phyloP scores from a whole-genome alignment of 768 basidiomycete species.

The Termitomyces bulborhizus region DNA sequence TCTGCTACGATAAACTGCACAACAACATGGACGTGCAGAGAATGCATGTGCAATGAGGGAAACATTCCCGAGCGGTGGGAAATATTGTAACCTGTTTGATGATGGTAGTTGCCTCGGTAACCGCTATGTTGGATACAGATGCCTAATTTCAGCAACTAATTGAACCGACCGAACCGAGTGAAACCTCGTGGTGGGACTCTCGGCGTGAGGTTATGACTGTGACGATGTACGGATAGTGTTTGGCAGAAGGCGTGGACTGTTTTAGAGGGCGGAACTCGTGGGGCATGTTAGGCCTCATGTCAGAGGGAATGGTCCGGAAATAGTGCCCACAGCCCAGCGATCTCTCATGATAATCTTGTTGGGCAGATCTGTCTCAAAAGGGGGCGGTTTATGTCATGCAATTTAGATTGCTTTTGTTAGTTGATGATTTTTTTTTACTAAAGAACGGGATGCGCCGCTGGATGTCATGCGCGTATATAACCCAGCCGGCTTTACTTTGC shows the following conservation, averaged over 20 bases:
- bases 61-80: slow-evolving; percentile 7
- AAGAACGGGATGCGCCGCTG: slow-evolving; percentile 13
- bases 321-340: not conserved
- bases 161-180: slow-evolving; percentile 3
- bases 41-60: not conserved
- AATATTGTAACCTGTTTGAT: not conserved
- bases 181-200: not conserved
- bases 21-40: not conserved
- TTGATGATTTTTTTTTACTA: slow-evolving; percentile 8
- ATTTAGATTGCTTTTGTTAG: slow-evolving; percentile 11
- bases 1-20: not conserved
- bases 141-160: slow-evolving; percentile 3
- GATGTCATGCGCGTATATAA: slow-evolving; percentile 17
- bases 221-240: not conserved
- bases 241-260: not conserved
- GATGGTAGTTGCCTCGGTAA: slow-evolving; percentile 18
- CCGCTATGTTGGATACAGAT: slow-evolving; percentile 12
- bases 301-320: not conserved
- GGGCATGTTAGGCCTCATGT: slow-evolving; percentile 2
- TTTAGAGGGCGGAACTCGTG: not conserved
- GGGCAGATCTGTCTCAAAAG: slow-evolving; percentile 10
- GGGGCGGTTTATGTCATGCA: slow-evolving; percentile 12
- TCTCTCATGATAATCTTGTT: slow-evolving; percentile 13
- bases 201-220: not conserved
- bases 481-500: slow-evolving; percentile 3